phyloP scores from a whole-genome alignment of 768 basidiomycete genomes.

The Melanogaster broomeanus region DNA sequence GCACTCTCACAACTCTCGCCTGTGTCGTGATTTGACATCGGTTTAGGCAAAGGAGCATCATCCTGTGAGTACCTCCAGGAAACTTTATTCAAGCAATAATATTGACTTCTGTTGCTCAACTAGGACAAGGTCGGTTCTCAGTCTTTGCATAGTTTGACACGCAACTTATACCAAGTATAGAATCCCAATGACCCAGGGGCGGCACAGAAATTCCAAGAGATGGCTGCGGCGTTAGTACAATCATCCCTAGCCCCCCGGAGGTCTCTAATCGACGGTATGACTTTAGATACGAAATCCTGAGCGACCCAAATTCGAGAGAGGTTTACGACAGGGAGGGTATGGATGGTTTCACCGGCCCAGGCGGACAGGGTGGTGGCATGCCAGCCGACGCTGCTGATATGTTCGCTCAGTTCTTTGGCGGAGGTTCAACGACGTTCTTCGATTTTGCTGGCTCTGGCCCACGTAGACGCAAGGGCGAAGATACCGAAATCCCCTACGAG shows the following conservation, averaged over 20 bases:
- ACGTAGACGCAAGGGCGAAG: slow-evolving; percentile 61
- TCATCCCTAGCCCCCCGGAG: slow-evolving; percentile 2
- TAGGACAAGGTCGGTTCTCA: slow-evolving; percentile 65
- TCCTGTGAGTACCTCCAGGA: slow-evolving; percentile 55
- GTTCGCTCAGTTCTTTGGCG: slow-evolving; percentile 74
- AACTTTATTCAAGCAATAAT: not conserved
- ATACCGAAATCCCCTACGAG: slow-evolving; percentile 76
- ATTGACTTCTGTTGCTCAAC: slow-evolving; percentile 1
- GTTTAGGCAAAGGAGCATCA: slow-evolving; percentile 83
- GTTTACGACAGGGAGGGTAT: slow-evolving; percentile 76
- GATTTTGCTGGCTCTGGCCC: slow-evolving; percentile 57
- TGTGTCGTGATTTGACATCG: slow-evolving; percentile 14
- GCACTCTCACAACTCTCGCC: slow-evolving; percentile 10
- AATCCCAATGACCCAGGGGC: slow-evolving; percentile 90
- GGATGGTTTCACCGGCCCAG: slow-evolving; percentile 58
- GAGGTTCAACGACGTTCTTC: slow-evolving; percentile 60
- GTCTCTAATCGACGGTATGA: slow-evolving; percentile 10
- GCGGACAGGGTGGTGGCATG: slow-evolving; percentile 48
- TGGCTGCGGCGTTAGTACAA: slow-evolving; percentile 76
- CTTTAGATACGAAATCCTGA: slow-evolving; percentile 81
- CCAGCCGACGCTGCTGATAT: slow-evolving; percentile 57
- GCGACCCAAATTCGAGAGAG: slow-evolving; percentile 65
- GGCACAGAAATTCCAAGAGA: slow-evolving; percentile 82
- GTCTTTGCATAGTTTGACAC: not conserved
- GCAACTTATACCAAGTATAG: slow-evolving; percentile 36